phyloP scores from a whole-genome alignment of 2,329 filamentous ascomycete genomes.

The Trichoderma atrobrunneum region DNA sequence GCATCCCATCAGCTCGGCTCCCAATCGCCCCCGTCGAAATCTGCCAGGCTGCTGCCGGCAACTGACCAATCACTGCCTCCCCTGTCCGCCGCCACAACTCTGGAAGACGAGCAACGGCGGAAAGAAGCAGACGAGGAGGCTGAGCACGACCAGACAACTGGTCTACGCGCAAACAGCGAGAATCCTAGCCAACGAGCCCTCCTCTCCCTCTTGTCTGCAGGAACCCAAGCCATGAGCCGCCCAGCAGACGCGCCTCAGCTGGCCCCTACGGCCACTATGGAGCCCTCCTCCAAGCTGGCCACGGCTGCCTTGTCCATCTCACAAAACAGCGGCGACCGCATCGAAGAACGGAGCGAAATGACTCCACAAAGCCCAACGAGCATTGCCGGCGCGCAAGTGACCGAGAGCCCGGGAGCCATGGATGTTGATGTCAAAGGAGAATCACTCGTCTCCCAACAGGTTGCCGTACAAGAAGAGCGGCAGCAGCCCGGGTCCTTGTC shows the following conservation, averaged over 20 bases:
- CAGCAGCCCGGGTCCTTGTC: conserved; percentile 50
- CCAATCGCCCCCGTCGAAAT: conserved; percentile 52
- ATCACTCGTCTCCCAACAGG: conserved; percentile 36
- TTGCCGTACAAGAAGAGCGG: conserved; percentile 51
- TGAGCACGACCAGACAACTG: conserved; percentile 21
- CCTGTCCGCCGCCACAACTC: conserved; percentile 52
- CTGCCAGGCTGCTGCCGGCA: conserved; percentile 48
- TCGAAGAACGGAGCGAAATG: conserved; percentile 40
- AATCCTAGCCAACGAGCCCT: conserved; percentile 54
- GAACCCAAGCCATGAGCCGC: conserved; percentile 52
- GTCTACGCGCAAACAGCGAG: conserved; percentile 44
- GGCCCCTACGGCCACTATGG: conserved; percentile 44
- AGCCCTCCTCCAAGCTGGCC: conserved; percentile 38
- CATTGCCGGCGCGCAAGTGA: conserved; percentile 43
- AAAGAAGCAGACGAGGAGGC: conserved; percentile 27
- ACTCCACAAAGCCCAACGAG: conserved; percentile 46
- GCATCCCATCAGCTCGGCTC: conserved; percentile 32
- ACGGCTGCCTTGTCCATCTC: conserved; percentile 34
- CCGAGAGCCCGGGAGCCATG: conserved; percentile 53
- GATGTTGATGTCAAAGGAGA: conserved; percentile 48
- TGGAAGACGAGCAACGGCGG: conserved; percentile 52
- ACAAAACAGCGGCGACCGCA: conserved; percentile 33
- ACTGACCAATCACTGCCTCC: conserved; percentile 45
- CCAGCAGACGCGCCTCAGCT: conserved; percentile 50
- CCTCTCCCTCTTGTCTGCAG: conserved; percentile 53